Conservation (phyloP, 345 rosid species). For the Alliaria petiolata region DNA sequence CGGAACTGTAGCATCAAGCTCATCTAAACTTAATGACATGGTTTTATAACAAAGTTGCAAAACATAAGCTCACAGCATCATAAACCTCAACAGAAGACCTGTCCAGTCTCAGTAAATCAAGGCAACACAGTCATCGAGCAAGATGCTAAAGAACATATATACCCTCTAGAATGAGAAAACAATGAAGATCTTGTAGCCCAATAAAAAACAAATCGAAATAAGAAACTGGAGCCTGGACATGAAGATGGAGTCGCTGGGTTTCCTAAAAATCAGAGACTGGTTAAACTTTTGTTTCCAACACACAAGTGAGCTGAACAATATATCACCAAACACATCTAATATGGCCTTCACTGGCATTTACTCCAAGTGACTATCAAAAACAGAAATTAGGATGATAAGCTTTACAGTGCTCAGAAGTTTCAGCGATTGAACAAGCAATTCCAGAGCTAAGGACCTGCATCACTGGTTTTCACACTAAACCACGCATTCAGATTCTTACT, state of each 20-base stretch:
- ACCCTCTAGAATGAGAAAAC: neutral
- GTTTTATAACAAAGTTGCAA: neutral
- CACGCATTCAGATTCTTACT: slow-evolving; percentile 10
- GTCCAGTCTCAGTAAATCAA: neutral
- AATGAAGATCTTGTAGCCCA: neutral
- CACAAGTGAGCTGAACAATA: neutral
- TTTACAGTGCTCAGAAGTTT: neutral
- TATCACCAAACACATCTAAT: neutral
- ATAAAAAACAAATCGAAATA: neutral
- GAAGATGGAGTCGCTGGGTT: neutral
- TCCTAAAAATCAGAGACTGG: neutral
- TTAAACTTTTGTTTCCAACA: neutral
- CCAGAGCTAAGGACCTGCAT: neutral
- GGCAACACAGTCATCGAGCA: neutral
- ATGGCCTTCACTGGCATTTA: too few relatives aligned
- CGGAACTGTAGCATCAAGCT: slow-evolving; percentile 1
- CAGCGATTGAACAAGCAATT: slow-evolving; percentile 9
- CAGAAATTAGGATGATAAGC: neutral
- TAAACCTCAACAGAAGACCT: neutral
- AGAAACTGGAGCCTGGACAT: neutral
- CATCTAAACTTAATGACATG: neutral
- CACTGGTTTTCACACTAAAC: neutral
- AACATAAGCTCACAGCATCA: neutral
- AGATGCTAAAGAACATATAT: neutral
- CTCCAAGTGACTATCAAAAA: neutral